Base-by-base conservation (phyloP, 805 yeast genomes). In the Candida endomychidarum region DNA sequence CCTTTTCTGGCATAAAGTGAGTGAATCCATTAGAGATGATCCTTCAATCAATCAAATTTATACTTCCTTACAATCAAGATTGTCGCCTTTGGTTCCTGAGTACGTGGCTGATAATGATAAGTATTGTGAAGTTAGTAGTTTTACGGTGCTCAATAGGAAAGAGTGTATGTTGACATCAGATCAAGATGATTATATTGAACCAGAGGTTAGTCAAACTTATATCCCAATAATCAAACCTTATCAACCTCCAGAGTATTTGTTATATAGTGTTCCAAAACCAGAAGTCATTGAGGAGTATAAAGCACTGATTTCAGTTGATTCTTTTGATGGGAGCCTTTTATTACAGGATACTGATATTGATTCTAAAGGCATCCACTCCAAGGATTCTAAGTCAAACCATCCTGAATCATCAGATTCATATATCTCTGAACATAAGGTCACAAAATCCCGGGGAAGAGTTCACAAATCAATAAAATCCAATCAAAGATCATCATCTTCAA, bases 1-100 rank as follows among this genome's bases (percentile, higher is more conserved):
- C n/a, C 71, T 78, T 12, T 82, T 80, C 65, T 80, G 89, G 89
- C 31, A 40, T 18, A 23, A 41, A 19, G 46, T 40, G 6, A 21
- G 38, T 17, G 58, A 61, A 19, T 59, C 61, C 26, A 67, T 82
- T 46, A 63, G 67, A 33, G 52, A 57, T 34, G 37, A 18, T 77
- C 47, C 60, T 34, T 61, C 72, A 46, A 59, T 65, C 19, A 68
- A 80, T 37, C 82, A 78, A 48, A 40, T 51, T 45, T 83, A 73
- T 58, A 65, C 70, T 26, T 64, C 67, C 42, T 61, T 58, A 37
- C 67, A 77, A 34, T 72, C 66, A 52, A 72, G 90, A 67, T 42
- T 61, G 51, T 43, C 67, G 74, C 33, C 71, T 63, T 32, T 32
- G 4, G 33, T 11, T 5, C 6, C 7, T 10, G 12, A 25, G 14